These are phyloP conservation scores for Trichosphaerium sp. DNA, from an alignment of 78 protist species.

Conservation along the genomic window DNA sequence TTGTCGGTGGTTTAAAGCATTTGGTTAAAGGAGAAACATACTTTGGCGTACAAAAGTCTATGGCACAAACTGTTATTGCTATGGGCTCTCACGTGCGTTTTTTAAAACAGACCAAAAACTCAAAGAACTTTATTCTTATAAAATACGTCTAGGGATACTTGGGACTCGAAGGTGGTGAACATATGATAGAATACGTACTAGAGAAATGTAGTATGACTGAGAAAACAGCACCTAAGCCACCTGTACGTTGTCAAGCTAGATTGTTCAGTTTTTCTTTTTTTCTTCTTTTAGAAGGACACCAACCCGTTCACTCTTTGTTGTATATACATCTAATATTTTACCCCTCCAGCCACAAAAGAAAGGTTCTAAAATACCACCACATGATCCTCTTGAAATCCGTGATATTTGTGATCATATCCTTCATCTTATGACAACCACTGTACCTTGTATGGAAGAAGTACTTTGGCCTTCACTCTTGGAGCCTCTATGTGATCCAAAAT, in stretches of 20 bases:
- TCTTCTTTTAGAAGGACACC: too few species aligned
- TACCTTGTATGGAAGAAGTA: slow-evolving; percentile 38
- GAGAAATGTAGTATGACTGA: slow-evolving; percentile 2
- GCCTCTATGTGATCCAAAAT: slow-evolving; percentile 3
- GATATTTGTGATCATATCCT: slow-evolving; percentile 45
- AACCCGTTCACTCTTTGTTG: too few species aligned
- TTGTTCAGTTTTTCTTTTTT: too few species aligned
- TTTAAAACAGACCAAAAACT: background rate
- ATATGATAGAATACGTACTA: background rate
- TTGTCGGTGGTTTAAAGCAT: slow-evolving; percentile 49
- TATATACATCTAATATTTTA: too few species aligned
- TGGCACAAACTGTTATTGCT: slow-evolving; percentile 37
- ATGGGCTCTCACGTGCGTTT: slow-evolving; percentile 44
- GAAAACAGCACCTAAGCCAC: background rate
- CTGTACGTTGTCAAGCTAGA: background rate
- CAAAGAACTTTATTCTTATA: too few species aligned
- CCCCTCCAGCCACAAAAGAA: too few species aligned
- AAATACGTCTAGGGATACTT: too few species aligned
- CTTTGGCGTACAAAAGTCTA: slow-evolving; percentile 20
- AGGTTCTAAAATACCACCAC: too few species aligned
- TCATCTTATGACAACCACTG: slow-evolving; percentile 29
- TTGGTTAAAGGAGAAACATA: slow-evolving; percentile 28
- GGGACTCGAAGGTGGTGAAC: slow-evolving; percentile 26
- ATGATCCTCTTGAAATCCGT: slow-evolving; percentile 27
- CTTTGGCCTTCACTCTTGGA: slow-evolving; percentile 61